Conservation (phyloP, 257 asterid species). For the Capsicum chinense region DNA sequence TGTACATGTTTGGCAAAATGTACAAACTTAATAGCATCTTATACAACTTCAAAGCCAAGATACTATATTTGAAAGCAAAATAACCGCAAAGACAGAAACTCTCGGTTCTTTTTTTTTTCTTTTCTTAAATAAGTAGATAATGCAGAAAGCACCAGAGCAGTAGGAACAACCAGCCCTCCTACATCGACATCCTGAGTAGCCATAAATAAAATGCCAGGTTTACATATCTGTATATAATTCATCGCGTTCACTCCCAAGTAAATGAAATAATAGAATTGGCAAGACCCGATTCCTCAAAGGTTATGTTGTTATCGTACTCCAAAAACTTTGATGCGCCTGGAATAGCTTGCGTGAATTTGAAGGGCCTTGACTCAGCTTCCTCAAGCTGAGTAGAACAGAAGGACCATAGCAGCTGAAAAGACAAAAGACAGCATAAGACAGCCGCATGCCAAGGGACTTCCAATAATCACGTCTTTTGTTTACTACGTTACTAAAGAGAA, state of each 20-base stretch:
- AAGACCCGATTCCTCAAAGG: constrained; percentile 75
- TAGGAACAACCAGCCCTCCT: not conserved
- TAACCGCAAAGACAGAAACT: not conserved
- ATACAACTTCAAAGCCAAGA: constrained; percentile 20
- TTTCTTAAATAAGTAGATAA: not conserved
- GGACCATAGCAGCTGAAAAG: constrained; percentile 80
- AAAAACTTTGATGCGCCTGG: constrained; percentile 67
- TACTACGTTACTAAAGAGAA: not conserved
- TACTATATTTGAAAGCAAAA: not conserved
- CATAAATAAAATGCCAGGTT: not conserved
- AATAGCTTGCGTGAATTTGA: constrained; percentile 75
- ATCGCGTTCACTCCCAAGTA: constrained; percentile 63
- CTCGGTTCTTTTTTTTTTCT: not conserved
- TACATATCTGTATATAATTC: not conserved
- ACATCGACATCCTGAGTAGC: not conserved
- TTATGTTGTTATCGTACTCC: constrained; percentile 52
- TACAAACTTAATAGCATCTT: constrained; percentile 23
- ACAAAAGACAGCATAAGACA: constrained; percentile 28
- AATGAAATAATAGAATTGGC: constrained; percentile 86
- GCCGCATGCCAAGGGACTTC: not conserved
- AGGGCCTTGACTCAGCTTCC: constrained; percentile 59
- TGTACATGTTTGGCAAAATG: constrained; percentile 21
- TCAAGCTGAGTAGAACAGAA: constrained; percentile 74
- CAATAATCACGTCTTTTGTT: not conserved
- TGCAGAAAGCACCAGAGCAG: not conserved